Conservation (phyloP, 2,329 filamentous ascomycete species). For the Dothistroma pini region DNA sequence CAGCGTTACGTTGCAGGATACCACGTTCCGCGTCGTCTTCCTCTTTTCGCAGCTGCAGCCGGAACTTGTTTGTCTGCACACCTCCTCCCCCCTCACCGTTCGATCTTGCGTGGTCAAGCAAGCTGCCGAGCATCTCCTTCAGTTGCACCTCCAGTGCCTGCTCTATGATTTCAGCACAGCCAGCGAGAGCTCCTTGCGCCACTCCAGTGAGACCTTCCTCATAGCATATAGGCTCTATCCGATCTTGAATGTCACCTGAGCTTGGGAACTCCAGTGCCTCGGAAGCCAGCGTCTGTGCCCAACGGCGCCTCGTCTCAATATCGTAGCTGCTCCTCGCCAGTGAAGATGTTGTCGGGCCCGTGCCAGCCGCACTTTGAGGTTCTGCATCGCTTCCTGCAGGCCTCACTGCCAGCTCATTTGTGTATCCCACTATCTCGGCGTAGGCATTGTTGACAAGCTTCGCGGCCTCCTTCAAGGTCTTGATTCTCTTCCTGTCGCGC, state of each 20-base stretch:
- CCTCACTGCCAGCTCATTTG: slow-evolving; percentile 29
- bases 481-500: slow-evolving; percentile 54
- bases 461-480: slow-evolving; percentile 28
- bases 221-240: slow-evolving; percentile 64
- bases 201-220: slow-evolving; percentile 56
- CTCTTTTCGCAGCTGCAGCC: slow-evolving; percentile 68
- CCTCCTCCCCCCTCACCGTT: slow-evolving; percentile 48
- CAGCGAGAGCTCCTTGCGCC: slow-evolving; percentile 36
- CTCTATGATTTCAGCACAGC: slow-evolving; percentile 57
- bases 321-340: slow-evolving; percentile 53
- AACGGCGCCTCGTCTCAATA: slow-evolving; percentile 62
- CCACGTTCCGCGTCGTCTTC: slow-evolving; percentile 71
- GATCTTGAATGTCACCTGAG: slow-evolving; percentile 52
- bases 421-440: slow-evolving; percentile 28
- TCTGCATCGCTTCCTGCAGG: slow-evolving; percentile 15
- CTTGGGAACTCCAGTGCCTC: slow-evolving; percentile 64
- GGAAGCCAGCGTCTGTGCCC: slow-evolving; percentile 57
- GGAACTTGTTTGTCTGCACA: slow-evolving; percentile 76
- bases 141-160: slow-evolving; percentile 60
- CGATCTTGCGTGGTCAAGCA: slow-evolving; percentile 53
- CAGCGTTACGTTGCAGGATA: slow-evolving; percentile 69
- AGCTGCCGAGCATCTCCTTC: slow-evolving; percentile 56
- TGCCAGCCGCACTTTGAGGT: slow-evolving; percentile 22
- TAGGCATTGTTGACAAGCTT: slow-evolving; percentile 23
- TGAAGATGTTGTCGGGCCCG: slow-evolving; percentile 11